Evolutionary conservation across 768 basidiomycete genomes (phyloP).

Genomic region (Fomitopsis pulvina): DNA sequence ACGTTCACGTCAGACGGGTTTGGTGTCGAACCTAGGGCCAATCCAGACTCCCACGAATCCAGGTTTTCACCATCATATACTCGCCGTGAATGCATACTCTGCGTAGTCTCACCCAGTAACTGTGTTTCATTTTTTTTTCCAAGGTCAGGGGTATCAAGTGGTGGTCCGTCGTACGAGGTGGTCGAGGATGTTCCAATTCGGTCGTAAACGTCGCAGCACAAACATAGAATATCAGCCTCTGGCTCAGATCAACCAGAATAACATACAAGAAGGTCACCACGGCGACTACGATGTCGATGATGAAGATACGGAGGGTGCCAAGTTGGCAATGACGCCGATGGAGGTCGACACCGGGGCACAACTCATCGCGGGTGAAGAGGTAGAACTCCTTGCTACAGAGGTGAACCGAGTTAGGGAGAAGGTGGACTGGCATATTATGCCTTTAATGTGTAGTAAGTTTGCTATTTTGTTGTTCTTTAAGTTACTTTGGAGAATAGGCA

Average conservation of each 20-base stretch:
- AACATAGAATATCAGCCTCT: neutral
- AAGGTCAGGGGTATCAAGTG: no score
- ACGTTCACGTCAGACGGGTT: no score
- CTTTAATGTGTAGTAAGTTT: slow-evolving; percentile 49
- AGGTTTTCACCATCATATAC: no score
- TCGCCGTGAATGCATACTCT: no score
- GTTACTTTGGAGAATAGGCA: neutral
- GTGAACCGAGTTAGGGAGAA: slow-evolving; percentile 59
- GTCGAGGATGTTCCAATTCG: no score
- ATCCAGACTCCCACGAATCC: no score
- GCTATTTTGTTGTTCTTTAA: slow-evolving; percentile 26
- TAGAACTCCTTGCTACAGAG: slow-evolving; percentile 17
- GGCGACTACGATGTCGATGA: neutral
- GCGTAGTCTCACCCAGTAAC: no score
- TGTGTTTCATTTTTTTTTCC: no score
- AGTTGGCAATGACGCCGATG: neutral
- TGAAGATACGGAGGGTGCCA: neutral
- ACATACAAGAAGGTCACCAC: neutral
- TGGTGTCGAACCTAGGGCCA: no score
- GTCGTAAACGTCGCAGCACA: no score
- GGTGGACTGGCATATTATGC: slow-evolving; percentile 62
- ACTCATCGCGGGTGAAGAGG: neutral
- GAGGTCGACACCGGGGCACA: slow-evolving; percentile 1
- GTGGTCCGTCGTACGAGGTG: no score
- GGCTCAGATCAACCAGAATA: neutral